phyloP scores from a whole-genome alignment of 202 grass and related monocot species.

The Setaria italica region DNA sequence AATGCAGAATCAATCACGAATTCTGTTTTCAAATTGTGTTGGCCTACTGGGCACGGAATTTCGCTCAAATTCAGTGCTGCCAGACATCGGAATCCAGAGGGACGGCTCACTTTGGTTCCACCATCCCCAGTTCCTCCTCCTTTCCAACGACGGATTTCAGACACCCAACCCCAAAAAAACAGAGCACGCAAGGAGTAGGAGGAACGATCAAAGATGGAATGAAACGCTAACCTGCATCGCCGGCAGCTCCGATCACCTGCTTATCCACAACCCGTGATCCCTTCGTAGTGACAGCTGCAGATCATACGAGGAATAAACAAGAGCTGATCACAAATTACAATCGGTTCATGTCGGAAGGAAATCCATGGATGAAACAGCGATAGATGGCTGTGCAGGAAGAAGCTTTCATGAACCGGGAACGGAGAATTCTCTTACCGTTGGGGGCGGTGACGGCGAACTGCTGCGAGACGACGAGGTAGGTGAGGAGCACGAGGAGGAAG shows the following conservation, averaged over 20 bases:
- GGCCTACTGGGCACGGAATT: not conserved
- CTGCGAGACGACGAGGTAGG: slow-evolving; percentile 31
- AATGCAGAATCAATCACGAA: not conserved
- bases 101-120: too few relatives aligned
- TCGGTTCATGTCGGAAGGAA: not conserved
- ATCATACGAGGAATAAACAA: not conserved
- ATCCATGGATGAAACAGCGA: not conserved
- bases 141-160: not conserved
- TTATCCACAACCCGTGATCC: not conserved
- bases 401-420: not conserved
- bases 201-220: not conserved
- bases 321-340: not conserved
- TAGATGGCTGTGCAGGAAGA: not conserved
- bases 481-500: slow-evolving; percentile 30
- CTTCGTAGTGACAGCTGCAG: slow-evolving; percentile 24
- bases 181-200: not conserved
- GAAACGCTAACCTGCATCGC: not conserved
- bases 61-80: not conserved
- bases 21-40: not conserved
- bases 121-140: not conserved
- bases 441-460: slow-evolving; percentile 9
- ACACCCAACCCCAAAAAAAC: not conserved
- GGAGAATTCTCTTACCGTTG: not conserved
- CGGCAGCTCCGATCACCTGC: not conserved
- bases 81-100: not conserved